phyloP scores from a whole-genome alignment of 2,329 filamentous ascomycete species.

The Diaporthe nobilis region DNA sequence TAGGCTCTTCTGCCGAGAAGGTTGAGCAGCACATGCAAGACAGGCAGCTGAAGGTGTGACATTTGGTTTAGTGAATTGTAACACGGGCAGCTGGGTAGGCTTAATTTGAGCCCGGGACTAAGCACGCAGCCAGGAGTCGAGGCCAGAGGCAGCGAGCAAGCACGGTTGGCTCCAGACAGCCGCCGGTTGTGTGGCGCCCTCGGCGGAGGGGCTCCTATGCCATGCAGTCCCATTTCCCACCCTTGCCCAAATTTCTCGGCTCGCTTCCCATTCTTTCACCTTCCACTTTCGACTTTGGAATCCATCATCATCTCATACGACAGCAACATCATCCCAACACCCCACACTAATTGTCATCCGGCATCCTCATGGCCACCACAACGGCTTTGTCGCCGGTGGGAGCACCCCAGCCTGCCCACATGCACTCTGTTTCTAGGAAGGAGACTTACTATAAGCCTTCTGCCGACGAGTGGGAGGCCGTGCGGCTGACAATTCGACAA shows the following conservation, averaged over 20 bases:
- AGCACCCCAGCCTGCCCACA: background rate
- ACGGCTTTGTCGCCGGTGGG: background rate
- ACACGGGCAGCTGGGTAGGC: constrained; percentile 16
- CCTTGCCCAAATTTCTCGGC: constrained; percentile 39
- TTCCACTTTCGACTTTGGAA: constrained; percentile 23
- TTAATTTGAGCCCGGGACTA: constrained; percentile 32
- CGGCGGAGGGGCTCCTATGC: constrained; percentile 33
- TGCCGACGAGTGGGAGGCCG: constrained; percentile 33
- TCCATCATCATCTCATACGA: constrained; percentile 15
- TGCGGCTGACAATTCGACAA: constrained; percentile 34
- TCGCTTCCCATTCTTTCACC: constrained; percentile 37
- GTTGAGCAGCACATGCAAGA: constrained; percentile 36
- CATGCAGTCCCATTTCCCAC: constrained; percentile 37
- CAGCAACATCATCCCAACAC: constrained; percentile 17
- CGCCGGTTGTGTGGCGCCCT: constrained; percentile 32
- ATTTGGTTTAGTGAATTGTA: constrained; percentile 33
- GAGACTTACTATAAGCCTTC: constrained; percentile 28
- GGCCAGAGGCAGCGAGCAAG: constrained; percentile 17
- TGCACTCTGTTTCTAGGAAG: constrained; percentile 6
- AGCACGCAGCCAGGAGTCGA: constrained; percentile 15
- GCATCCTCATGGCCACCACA: constrained; percentile 13
- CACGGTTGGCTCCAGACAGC: constrained; percentile 24
- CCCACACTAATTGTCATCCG: background rate
- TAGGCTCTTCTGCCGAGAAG: constrained; percentile 26
- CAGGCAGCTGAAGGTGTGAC: constrained; percentile 35